These are phyloP conservation scores for Atkinsonella hypoxylon DNA, from an alignment of 2,329 filamentous ascomycete species.

Conservation along the genomic window DNA sequence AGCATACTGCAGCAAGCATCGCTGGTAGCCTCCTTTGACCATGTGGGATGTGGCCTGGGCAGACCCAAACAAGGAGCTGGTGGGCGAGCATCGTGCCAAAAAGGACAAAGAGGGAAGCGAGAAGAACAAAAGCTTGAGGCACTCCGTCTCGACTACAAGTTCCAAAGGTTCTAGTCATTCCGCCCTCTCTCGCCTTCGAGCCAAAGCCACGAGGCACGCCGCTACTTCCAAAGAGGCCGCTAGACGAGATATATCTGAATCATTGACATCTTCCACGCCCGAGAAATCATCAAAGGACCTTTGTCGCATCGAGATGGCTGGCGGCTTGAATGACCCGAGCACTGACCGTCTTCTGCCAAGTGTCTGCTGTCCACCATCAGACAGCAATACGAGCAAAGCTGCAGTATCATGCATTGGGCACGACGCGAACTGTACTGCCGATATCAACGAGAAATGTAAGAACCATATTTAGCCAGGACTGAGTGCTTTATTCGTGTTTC, in stretches of 20 bases:
- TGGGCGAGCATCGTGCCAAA: slow-evolving; percentile 38
- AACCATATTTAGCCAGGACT: too few relatives aligned
- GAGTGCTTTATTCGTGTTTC: too few relatives aligned
- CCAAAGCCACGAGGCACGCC: slow-evolving; percentile 9
- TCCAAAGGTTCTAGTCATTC: slow-evolving; percentile 4
- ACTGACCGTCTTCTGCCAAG: neutral
- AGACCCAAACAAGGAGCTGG: slow-evolving; percentile 38
- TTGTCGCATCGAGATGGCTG: slow-evolving; percentile 4
- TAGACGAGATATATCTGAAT: neutral
- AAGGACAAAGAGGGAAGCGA: slow-evolving; percentile 26
- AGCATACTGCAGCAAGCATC: neutral
- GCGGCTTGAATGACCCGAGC: neutral
- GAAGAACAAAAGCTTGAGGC: slow-evolving; percentile 3
- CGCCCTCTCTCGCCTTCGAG: slow-evolving; percentile 18
- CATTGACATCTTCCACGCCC: neutral
- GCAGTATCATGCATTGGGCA: neutral
- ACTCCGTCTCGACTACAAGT: slow-evolving; percentile 7
- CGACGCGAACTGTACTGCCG: neutral
- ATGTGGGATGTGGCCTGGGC: slow-evolving; percentile 53
- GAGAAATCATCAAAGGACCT: neutral
- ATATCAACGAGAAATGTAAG: neutral
- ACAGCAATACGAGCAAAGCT: neutral
- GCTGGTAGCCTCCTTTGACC: slow-evolving; percentile 5
- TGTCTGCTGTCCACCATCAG: neutral
- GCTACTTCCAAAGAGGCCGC: slow-evolving; percentile 4